These are phyloP conservation scores for Periglandula ipomoeae DNA, from an alignment of 2,329 filamentous ascomycete genomes.

Conservation along the genomic window DNA sequence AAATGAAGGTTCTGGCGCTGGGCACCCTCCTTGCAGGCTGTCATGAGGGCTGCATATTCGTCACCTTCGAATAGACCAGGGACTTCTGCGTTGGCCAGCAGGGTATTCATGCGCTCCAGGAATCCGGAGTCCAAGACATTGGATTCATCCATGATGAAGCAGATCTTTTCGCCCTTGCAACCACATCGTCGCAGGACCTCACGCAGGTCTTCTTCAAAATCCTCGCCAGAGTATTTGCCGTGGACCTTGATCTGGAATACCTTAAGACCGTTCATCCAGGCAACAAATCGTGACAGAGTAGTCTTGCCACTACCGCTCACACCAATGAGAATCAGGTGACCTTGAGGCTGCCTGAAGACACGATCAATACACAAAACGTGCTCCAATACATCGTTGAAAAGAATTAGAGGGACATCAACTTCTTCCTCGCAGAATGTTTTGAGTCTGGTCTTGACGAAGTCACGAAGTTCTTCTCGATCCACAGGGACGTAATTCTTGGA, in stretches of 20 bases:
- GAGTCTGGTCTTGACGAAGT: slow-evolving; percentile 94
- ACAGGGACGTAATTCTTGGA: slow-evolving; percentile 98
- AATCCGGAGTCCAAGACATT: slow-evolving; percentile 98
- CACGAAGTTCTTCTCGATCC: slow-evolving; percentile 85
- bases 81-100: slow-evolving; percentile 98
- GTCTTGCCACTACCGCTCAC: slow-evolving; percentile 99
- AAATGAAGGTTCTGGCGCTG: slow-evolving; percentile 91
- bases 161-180: slow-evolving; percentile 98
- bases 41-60: slow-evolving; percentile 97
- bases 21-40: slow-evolving; percentile 94
- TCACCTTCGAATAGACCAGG: slow-evolving; percentile 98
- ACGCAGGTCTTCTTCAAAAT: slow-evolving; percentile 95
- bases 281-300: slow-evolving; percentile 92
- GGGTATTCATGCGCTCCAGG: slow-evolving; percentile 97
- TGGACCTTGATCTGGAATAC: slow-evolving; percentile 99
- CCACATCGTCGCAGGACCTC: slow-evolving; percentile 89
- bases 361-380: slow-evolving; percentile 97
- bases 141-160: slow-evolving; percentile 99
- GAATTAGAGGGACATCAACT: slow-evolving; percentile 91
- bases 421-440: slow-evolving; percentile 99
- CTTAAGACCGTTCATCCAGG: slow-evolving; percentile 99
- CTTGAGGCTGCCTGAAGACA: slow-evolving; percentile 96
- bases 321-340: slow-evolving; percentile 95
- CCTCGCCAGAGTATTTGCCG: slow-evolving; percentile 93
- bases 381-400: slow-evolving; percentile 99